A percentile compares a stretch with the other conserved stretches of the same genome.
These are phyloP conservation scores for Biscutella laevigata DNA, from an alignment of 441 rosid genomes.

Conservation along the genomic window DNA sequence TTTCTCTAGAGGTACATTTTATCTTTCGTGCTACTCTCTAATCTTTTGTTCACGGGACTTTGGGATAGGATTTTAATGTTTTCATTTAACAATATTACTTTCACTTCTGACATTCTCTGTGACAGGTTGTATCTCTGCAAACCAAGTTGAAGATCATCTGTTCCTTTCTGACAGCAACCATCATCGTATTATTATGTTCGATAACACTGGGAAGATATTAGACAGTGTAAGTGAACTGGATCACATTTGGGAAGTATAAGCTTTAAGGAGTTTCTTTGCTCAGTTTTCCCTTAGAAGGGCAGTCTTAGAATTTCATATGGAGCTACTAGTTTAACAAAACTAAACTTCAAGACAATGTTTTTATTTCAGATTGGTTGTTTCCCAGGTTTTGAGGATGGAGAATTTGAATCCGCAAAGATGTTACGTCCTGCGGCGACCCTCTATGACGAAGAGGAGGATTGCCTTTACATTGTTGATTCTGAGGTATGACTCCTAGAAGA, in stretches of 20 bases:
- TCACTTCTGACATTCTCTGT: constrained; percentile 21
- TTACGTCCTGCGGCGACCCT: constrained; percentile 70
- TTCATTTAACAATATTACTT: neutral
- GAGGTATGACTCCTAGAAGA: constrained; percentile 45
- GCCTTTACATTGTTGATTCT: constrained; percentile 81
- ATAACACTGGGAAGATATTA: constrained; percentile 56
- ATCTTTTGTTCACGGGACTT: neutral
- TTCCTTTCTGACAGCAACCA: constrained; percentile 93
- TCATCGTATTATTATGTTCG: constrained; percentile 70
- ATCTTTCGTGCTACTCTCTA: constrained; percentile 2
- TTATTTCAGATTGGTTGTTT: constrained; percentile 85
- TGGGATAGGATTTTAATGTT: neutral
- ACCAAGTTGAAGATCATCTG: constrained; percentile 50
- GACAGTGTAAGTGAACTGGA: constrained; percentile 58
- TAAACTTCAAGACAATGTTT: constrained; percentile 33
- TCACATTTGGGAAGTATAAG: neutral
- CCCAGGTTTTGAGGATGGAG: constrained; percentile 99
- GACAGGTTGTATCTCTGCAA: constrained; percentile 71
- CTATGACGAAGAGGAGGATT: constrained; percentile 60
- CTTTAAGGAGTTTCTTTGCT: neutral
- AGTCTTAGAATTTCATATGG: neutral
- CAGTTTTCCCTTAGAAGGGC: neutral
- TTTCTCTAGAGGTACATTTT: neutral
- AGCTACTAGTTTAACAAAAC: constrained; percentile 10
- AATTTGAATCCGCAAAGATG: constrained; percentile 79